Evolutionary conservation across 2,329 filamentous ascomycete species (phyloP), one percentile per base, ranked within the genome.

Genomic region (Fusarium kyushuense): DNA sequence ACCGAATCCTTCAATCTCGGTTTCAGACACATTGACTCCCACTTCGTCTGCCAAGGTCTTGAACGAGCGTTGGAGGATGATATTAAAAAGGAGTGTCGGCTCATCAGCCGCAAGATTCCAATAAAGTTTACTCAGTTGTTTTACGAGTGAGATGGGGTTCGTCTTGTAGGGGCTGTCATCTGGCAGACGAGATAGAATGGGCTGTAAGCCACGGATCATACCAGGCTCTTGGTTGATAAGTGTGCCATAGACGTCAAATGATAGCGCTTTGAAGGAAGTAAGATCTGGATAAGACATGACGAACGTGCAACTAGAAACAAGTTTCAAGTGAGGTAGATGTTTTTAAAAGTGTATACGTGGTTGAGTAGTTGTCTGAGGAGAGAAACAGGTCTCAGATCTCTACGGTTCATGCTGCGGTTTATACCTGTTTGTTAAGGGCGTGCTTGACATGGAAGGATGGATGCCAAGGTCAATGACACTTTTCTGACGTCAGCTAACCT

Each of bases 161-260:
- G 41, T 21, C 19, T 30, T 48, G 10, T 46, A 65, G 0, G 43
- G 6, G 19, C 36, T 63, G 4, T 57, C 32, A 1, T 25, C 14
- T 30, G 43, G 36, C 10, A 63, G 51, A 3, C 43, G 60, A 32
- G 21, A 35, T 2, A 57, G 17, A 2, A 63, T 57, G 0, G 60
- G 60, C 7, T 63, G 51, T 5, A 63, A 10, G 9, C 43, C 38
- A 9, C 29, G 51, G 4, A 63, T 32, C 59, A 63, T 63, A 1
- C 59, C 60, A 1, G 60, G 33, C 5, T 63, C 60, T 33, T 63
- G 60, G 4, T 63, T 43, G 19, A 63, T 63, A 17, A 63, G 40
- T 1, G 60, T 63, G 5, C 60, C 60, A 12, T 63, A 63, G 19
- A 40, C 36, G 5, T 63, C 60, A 21, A 63, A 63, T 1, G 60